Evolutionary conservation across 2,329 filamentous ascomycete species (phyloP).

Genomic region (Cercospora citrullina): DNA sequence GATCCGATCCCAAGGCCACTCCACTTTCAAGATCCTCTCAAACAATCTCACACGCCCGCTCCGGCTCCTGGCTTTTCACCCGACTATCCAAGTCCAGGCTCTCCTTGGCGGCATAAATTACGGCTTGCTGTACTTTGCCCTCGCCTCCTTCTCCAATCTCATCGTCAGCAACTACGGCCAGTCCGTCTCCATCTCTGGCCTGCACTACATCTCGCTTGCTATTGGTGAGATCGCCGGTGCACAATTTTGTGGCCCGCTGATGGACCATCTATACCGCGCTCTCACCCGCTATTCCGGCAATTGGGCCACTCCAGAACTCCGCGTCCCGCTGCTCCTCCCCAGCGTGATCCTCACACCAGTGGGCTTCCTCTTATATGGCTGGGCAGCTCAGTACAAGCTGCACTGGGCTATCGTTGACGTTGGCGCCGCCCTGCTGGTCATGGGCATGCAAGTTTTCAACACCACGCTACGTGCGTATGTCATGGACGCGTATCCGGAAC

Average conservation of each 20-base stretch:
- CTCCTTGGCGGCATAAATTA: conserved; percentile 18
- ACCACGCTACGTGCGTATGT: neutral
- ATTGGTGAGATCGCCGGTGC: conserved; percentile 39
- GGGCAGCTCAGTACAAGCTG: neutral
- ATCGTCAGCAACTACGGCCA: conserved; percentile 43
- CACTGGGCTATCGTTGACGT: neutral
- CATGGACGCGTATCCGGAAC: neutral
- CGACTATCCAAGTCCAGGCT: conserved; percentile 24
- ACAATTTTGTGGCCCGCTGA: conserved; percentile 20
- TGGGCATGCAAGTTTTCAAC: neutral
- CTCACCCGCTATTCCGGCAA: neutral
- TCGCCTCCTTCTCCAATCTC: conserved; percentile 46
- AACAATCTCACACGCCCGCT: conserved; percentile 45
- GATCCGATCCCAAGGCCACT: conserved; percentile 11
- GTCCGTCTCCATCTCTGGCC: conserved; percentile 39
- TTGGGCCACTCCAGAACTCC: neutral
- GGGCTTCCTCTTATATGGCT: neutral
- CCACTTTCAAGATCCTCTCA: conserved; percentile 28
- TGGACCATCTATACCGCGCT: neutral
- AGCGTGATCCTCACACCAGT: neutral
- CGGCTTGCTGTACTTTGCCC: conserved; percentile 42
- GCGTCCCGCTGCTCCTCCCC: neutral
- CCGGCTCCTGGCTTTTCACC: conserved; percentile 24
- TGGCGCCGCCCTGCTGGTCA: neutral
- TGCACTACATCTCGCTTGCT: conserved; percentile 49